Evolutionary conservation across 2,329 filamentous ascomycete species (phyloP).

Genomic region (Myriosclerotinia curreyana): DNA sequence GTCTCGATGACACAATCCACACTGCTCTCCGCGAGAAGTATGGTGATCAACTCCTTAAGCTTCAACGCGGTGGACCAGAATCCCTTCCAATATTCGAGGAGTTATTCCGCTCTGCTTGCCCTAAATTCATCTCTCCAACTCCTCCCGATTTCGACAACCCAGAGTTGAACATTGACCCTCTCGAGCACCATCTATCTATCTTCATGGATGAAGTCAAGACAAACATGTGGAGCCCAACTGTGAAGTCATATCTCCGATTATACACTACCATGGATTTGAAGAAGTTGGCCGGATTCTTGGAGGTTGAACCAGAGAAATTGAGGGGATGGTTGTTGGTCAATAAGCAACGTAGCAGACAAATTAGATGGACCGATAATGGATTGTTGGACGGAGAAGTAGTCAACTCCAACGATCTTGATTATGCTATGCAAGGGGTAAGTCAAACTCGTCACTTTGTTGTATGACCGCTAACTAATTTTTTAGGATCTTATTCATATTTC

Average conservation of each 20-base stretch:
- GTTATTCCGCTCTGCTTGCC: constrained; percentile 95
- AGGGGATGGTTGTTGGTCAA: constrained; percentile 92
- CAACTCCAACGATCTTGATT: constrained; percentile 93
- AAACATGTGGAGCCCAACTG: constrained; percentile 95
- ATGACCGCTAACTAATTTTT: constrained; percentile 27
- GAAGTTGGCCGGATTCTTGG: constrained; percentile 96
- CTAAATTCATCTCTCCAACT: constrained; percentile 98
- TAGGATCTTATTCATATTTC: constrained; percentile 97
- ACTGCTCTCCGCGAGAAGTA: constrained; percentile 98
- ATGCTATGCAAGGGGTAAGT: constrained; percentile 89
- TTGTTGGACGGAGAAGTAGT: constrained; percentile 89
- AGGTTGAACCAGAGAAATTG: constrained; percentile 94
- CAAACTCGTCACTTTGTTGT: background rate
- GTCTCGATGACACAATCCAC: constrained; percentile 98
- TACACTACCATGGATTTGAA: constrained; percentile 99
- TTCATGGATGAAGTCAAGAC: constrained; percentile 99
- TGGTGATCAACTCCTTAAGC: constrained; percentile 93
- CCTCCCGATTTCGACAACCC: constrained; percentile 98
- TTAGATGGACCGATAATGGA: constrained; percentile 87
- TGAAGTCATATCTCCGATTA: constrained; percentile 97
- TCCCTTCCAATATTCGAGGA: constrained; percentile 96
- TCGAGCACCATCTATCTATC: constrained; percentile 94
- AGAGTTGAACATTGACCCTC: constrained; percentile 89
- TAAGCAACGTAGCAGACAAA: constrained; percentile 97
- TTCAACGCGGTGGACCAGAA: constrained; percentile 94